phyloP scores from a whole-genome alignment of 345 rosid genomes.

The Syzygium grande region DNA sequence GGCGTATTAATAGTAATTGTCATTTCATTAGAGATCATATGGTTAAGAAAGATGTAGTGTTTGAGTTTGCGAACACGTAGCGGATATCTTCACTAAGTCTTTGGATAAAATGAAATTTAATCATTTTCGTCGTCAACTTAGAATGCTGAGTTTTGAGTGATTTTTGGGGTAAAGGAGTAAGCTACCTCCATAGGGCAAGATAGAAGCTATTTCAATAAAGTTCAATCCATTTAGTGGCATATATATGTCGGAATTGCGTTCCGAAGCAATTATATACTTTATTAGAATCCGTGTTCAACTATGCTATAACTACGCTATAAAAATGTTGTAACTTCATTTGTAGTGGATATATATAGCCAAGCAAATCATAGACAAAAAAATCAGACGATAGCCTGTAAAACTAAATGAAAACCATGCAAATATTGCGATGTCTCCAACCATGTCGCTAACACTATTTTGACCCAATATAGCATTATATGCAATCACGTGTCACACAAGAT shows the following conservation, averaged over 20 bases:
- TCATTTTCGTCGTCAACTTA: neutral
- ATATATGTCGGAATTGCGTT: neutral
- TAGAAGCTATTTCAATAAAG: neutral
- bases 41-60: neutral
- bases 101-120: neutral
- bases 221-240: neutral
- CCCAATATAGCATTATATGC: neutral
- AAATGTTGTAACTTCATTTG: neutral
- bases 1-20: neutral
- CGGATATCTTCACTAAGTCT: neutral
- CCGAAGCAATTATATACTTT: neutral
- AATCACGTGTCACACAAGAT: neutral
- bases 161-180: neutral
- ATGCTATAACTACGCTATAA: neutral
- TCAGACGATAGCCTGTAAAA: neutral
- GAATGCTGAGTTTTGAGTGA: neutral
- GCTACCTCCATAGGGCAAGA: neutral
- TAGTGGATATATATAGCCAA: neutral
- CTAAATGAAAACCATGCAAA: neutral
- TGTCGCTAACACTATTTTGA: neutral
- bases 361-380: neutral
- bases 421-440: neutral
- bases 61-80: neutral
- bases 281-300: neutral
- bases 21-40: accelerated